Base-by-base conservation (phyloP, 2,329 filamentous ascomycete species). In the Pyrenophora tritici-repentis region DNA sequence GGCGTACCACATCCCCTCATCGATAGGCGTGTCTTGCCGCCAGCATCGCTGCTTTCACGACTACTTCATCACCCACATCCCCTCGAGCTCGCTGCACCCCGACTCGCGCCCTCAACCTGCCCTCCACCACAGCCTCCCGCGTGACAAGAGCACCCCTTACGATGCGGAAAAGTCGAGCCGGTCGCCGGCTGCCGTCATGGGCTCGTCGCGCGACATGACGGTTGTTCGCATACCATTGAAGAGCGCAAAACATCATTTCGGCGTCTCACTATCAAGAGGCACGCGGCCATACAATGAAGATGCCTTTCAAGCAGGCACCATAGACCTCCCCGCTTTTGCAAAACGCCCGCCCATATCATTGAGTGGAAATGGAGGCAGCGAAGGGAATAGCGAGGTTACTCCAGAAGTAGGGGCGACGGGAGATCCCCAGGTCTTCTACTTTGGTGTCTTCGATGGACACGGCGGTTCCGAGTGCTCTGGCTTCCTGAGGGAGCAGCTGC, bases 351-450 rank as follows among this genome's bases (percentile, higher is more conserved):
- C 93, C 10, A 81, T 90, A 37, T 84, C 82, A 20, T 63, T 86
- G 53, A 84, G 79, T 17, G 61, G 75, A 26, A 70, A 55, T 57
- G 58, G 62, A 33, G 56, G 64, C n/a, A 56, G 62, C 33, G 58
- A 43, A 10, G 51, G 61, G 40, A 59, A 57, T 18, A 83, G 79
- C 55, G 85, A 85, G 73, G 86, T 83, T 42, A 90, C 83, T 18
- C 84, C 81, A 8, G 90, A 90, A 5, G 89, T 90, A 50, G 89
- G 87, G 58, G 85, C 89, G 1, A 89, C 85, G 56, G 93, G 93
- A 2, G 93, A 97, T 68, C 93, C 93, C 1, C 93, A 97, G 71
- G 87, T 97, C 29, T 99, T 99, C 74, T 99, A 97, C 74, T 99
- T 97, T 80, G 92, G 85, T 1, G 86, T 97, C 1, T 99, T 97